phyloP scores from a whole-genome alignment of 2,329 filamentous ascomycete species.

The Gnomoniopsis smithogilvyi region DNA sequence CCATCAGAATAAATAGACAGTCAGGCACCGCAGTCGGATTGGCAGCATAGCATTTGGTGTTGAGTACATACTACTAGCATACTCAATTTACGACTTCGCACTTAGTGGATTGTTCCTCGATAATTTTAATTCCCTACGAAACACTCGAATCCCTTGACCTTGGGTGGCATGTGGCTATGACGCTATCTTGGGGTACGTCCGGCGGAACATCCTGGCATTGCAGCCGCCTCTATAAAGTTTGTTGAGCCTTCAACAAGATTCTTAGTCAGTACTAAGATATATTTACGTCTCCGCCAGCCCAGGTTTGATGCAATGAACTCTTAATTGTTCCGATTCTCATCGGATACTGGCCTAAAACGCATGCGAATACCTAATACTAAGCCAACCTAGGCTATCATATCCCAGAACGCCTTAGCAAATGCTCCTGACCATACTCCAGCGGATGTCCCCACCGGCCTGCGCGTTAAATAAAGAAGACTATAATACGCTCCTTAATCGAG shows the following conservation, averaged over 20 bases:
- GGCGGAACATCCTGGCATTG: not conserved
- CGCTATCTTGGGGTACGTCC: not conserved
- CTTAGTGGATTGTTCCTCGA: too few species aligned
- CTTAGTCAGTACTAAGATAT: not conserved
- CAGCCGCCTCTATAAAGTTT: conserved; percentile 2
- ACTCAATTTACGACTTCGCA: too few species aligned
- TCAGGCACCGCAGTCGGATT: too few species aligned
- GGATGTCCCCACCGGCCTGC: conserved; percentile 1
- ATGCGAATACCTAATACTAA: not conserved
- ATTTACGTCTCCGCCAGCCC: too few species aligned
- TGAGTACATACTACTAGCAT: too few species aligned
- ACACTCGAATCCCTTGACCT: too few species aligned
- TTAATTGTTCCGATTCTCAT: too few species aligned
- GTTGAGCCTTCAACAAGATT: conserved; percentile 13
- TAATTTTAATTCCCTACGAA: too few species aligned
- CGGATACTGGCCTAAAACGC: too few species aligned
- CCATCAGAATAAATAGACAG: too few species aligned
- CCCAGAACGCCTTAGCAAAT: not conserved
- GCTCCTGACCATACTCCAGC: conserved; percentile 12
- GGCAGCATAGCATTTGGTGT: too few species aligned
- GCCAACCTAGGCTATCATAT: not conserved
- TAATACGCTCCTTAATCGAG: not conserved
- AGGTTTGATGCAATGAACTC: too few species aligned
- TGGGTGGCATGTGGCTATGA: not conserved
- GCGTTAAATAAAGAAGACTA: not conserved